These are phyloP conservation scores for Umbellularia californica DNA, from an alignment of 164 flowering plant species.

Conservation along the genomic window DNA sequence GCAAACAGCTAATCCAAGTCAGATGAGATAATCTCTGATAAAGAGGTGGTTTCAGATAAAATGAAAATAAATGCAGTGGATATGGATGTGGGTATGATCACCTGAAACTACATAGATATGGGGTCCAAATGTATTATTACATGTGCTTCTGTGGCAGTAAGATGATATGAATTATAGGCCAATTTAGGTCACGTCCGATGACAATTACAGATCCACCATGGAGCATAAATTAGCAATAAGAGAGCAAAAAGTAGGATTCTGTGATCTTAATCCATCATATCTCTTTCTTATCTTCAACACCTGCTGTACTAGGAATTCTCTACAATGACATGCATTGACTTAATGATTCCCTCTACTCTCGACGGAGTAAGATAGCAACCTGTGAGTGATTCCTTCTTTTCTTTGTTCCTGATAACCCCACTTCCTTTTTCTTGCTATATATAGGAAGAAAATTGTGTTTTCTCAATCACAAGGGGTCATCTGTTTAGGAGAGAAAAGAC, in stretches of 20 bases:
- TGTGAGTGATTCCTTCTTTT: neutral
- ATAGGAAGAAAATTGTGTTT: neutral
- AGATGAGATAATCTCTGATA: no score
- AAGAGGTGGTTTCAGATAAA: no score
- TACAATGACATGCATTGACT: neutral
- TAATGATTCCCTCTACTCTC: no score
- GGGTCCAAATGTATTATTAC: neutral
- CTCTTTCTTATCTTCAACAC: neutral
- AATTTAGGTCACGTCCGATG: neutral
- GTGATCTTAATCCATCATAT: neutral
- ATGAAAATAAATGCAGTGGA: no score
- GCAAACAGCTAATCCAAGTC: no score
- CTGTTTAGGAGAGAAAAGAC: no score
- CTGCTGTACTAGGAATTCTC: neutral
- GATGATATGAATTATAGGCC: neutral
- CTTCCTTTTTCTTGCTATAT: conserved; percentile 7
- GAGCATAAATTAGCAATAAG: neutral
- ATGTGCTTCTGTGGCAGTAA: neutral
- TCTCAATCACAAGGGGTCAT: neutral
- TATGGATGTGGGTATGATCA: no score
- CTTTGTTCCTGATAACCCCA: neutral
- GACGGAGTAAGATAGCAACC: neutral
- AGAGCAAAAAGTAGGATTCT: conserved; percentile 5
- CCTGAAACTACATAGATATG: neutral
- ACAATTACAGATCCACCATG: neutral